phyloP scores from a whole-genome alignment of 148 eudicot genomes.

The Arbutus unedo region DNA sequence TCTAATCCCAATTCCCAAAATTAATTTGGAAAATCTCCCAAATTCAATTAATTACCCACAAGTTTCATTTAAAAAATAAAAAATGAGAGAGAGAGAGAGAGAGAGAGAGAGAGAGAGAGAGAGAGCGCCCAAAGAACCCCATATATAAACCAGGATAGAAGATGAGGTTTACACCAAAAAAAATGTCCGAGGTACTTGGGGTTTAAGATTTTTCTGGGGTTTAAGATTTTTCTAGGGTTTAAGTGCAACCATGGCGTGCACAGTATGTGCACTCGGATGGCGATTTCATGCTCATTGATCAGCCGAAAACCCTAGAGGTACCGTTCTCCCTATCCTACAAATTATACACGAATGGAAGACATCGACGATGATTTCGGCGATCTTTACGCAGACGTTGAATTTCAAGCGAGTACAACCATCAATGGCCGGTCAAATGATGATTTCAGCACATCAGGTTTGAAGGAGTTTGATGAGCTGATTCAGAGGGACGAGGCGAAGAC shows the following conservation, averaged over 20 bases:
- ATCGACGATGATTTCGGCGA: constrained; percentile 43
- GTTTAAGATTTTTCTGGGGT: constrained; percentile 19
- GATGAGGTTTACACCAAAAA: neutral
- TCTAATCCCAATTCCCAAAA: no score
- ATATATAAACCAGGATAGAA: constrained; percentile 8
- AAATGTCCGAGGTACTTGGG: neutral
- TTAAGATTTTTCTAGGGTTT: constrained; percentile 16
- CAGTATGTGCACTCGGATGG: neutral
- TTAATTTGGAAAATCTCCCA: no score
- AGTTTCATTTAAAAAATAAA: neutral
- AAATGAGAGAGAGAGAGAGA: neutral
- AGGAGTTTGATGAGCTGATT: neutral
- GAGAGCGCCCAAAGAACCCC: no score
- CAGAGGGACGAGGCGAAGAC: neutral
- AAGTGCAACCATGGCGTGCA: neutral
- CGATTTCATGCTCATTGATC: neutral
- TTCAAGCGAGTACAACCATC: constrained; percentile 37
- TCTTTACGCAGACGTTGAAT: constrained; percentile 42
- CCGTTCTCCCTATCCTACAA: neutral
- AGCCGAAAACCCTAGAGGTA: neutral
- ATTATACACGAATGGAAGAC: constrained; percentile 21
- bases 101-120: neutral
- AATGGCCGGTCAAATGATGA: constrained; percentile 4
- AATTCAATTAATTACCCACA: no score
- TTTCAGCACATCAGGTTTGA: neutral